Percentiles rank a stretch among this genome's conserved stretches.
Conservation (phyloP, 2,329 filamentous ascomycete species). For the Ophiostoma fasciatum region DNA sequence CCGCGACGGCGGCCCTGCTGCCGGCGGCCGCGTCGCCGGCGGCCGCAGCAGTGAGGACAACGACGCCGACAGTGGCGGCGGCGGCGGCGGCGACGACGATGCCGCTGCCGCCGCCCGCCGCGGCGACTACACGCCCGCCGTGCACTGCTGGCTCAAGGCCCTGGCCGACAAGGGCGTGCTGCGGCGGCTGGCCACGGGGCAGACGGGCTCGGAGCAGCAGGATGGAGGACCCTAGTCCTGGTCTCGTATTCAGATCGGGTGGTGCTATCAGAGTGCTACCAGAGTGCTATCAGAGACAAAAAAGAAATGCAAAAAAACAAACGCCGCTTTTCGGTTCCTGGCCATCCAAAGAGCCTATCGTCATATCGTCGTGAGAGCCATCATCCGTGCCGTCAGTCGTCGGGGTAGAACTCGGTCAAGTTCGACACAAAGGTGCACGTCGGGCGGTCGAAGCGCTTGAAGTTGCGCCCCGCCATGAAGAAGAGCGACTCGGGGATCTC, state of each 20-base stretch:
- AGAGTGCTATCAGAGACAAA: no score
- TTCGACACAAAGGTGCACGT: slow-evolving; percentile 69
- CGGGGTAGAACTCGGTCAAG: slow-evolving; percentile 63
- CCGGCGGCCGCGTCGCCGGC: no score
- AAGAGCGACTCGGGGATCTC: slow-evolving; percentile 44
- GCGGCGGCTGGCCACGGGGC: slow-evolving; percentile 19
- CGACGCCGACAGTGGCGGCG: slow-evolving; percentile 15
- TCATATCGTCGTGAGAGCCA: no score
- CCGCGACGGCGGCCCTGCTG: neutral
- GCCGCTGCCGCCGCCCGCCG: slow-evolving; percentile 38
- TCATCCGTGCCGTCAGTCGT: slow-evolving; percentile 58
- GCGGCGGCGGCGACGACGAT: slow-evolving; percentile 30
- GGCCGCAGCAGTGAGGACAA: slow-evolving; percentile 10
- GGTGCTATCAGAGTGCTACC: no score
- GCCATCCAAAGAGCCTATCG: no score
- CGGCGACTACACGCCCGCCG: slow-evolving; percentile 53
- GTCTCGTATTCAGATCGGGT: no score
- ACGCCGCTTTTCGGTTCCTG: neutral
- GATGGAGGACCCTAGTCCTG: no score
- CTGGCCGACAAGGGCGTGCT: slow-evolving; percentile 54
- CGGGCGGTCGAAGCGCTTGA: slow-evolving; percentile 65
- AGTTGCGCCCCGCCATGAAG: slow-evolving; percentile 64
- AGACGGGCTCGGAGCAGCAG: slow-evolving; percentile 1
- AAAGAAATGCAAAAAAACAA: neutral
- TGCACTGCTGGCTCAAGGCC: slow-evolving; percentile 54